Evolutionary conservation across 768 basidiomycete genomes (phyloP).

Genomic region (Kwoniella shandongensis): DNA sequence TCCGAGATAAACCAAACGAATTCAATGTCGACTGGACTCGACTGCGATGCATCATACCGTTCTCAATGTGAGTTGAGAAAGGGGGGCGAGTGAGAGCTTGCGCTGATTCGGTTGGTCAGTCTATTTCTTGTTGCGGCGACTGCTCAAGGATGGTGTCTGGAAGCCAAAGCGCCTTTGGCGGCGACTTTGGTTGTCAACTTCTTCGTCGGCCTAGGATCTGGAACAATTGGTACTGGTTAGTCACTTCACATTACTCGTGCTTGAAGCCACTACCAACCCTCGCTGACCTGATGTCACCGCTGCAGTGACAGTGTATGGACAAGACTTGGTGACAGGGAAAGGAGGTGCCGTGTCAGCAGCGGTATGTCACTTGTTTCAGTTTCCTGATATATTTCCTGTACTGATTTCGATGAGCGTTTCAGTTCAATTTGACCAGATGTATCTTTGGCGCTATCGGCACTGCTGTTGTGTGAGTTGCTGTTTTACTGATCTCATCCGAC

Average conservation of each 20-base stretch:
- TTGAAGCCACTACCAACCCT: no score
- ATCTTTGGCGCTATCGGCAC: conserved; percentile 47
- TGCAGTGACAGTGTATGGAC: conserved; percentile 43
- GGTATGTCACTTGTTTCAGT: conserved; percentile 28
- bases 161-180: conserved; percentile 43
- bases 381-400: not conserved
- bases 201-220: conserved; percentile 44
- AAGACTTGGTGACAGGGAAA: conserved; percentile 52
- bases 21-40: conserved; percentile 38
- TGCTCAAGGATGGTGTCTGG: conserved; percentile 50
- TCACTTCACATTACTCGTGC: no score
- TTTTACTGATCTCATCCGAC: not conserved
- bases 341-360: conserved; percentile 51
- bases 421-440: conserved; percentile 52
- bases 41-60: conserved; percentile 34
- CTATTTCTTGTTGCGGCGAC: conserved; percentile 37
- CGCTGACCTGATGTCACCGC: not conserved
- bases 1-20: conserved; percentile 30
- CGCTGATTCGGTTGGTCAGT: conserved; percentile 21
- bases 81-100: no score
- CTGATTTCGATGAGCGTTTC: conserved; percentile 1
- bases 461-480: conserved; percentile 32
- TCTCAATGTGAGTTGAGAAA: conserved; percentile 39
- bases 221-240: conserved; percentile 32
- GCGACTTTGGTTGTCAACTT: conserved; percentile 50